These are phyloP conservation scores for Casuarina equisetifolia DNA, from an alignment of 306 rosid genomes.

Conservation along the genomic window DNA sequence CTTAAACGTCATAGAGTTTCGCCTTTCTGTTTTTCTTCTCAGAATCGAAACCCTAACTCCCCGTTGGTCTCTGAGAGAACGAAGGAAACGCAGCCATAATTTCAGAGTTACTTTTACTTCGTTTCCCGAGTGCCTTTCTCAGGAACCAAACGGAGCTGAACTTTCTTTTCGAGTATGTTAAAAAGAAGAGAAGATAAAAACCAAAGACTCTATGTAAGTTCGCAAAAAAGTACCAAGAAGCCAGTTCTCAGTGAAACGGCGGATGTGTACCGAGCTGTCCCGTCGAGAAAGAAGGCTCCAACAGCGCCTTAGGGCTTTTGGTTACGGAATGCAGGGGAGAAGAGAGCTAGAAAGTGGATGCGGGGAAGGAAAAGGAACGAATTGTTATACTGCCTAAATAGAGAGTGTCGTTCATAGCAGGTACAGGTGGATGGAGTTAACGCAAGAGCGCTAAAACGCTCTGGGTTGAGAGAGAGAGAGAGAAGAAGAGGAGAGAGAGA, in stretches of 20 bases:
- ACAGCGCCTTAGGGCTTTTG: constrained; percentile 4
- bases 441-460: neutral
- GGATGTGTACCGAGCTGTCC: neutral
- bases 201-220: neutral
- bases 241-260: neutral
- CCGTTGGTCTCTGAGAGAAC: neutral
- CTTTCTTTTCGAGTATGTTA: neutral
- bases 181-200: neutral
- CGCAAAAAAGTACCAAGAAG: neutral
- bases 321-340: neutral
- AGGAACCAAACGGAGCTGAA: neutral
- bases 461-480: neutral
- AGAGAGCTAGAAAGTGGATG: neutral
- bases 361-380: neutral
- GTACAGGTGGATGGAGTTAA: neutral
- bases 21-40: neutral
- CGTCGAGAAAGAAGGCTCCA: neutral
- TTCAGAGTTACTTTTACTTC: neutral
- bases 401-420: constrained; percentile 2
- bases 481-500: neutral
- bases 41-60: constrained; percentile 11
- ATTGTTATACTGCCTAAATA: neutral
- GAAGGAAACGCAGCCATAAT: neutral
- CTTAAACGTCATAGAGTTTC: neutral
- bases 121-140: neutral